Evolutionary conservation across 2,329 filamentous ascomycete species (phyloP).

Genomic region (Penicillium sp.): DNA sequence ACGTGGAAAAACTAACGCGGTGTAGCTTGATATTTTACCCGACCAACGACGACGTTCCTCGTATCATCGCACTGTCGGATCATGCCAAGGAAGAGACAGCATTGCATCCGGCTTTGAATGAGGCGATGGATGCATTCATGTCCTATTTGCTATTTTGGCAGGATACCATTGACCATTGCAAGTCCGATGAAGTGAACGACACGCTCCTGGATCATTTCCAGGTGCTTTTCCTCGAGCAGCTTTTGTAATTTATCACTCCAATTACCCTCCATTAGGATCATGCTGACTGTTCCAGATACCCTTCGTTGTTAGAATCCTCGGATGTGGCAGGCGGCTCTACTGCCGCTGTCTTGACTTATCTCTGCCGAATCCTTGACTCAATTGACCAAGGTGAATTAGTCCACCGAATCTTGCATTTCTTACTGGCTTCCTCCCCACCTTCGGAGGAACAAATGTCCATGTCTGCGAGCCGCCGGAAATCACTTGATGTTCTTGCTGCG

Average conservation of each 20-base stretch:
- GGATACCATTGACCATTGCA: constrained; percentile 94
- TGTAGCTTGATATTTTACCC: constrained; percentile 79
- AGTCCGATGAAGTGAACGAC: constrained; percentile 86
- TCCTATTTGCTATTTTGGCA: constrained; percentile 98
- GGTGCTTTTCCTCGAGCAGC: constrained; percentile 90
- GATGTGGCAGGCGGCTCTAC: constrained; percentile 97
- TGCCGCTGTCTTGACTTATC: constrained; percentile 90
- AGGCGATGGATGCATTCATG: constrained; percentile 89
- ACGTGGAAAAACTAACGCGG: constrained; percentile 33
- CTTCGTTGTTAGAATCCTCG: constrained; percentile 92
- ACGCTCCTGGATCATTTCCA: constrained; percentile 96
- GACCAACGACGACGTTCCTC: constrained; percentile 69
- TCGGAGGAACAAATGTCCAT: constrained; percentile 62
- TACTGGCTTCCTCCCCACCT: constrained; percentile 71
- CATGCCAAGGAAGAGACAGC: constrained; percentile 73
- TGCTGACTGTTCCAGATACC: constrained; percentile 64
- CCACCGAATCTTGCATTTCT: constrained; percentile 88
- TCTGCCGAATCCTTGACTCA: constrained; percentile 85
- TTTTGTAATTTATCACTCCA: constrained; percentile 65
- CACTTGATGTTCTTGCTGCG: constrained; percentile 80
- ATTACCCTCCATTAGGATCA: not conserved
- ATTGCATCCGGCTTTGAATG: constrained; percentile 77
- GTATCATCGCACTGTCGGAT: constrained; percentile 86
- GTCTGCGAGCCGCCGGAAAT: constrained; percentile 73
- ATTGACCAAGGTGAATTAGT: constrained; percentile 93